Base-by-base conservation (phyloP, 495 filamentous ascomycete species). In the Penicillium longicatenatum region DNA sequence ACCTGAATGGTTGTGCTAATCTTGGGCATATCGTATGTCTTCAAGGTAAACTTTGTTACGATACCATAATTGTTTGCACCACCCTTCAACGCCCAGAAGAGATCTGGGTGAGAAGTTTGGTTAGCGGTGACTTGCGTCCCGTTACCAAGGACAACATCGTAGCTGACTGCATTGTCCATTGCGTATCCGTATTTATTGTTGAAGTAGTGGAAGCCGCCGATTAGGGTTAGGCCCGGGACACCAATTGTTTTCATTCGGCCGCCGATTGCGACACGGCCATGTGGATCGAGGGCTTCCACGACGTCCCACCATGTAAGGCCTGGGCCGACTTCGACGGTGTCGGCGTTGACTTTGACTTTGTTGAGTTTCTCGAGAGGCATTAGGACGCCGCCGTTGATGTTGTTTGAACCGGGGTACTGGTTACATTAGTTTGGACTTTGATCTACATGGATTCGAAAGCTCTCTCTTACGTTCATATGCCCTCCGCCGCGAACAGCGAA, bases 31-130 rank as follows among this genome's bases (percentile, higher is more conserved):
- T 31, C 41, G 52, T 79, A 79, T 0, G 79, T 82, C 24, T 72
- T 61, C 14, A 84, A 60, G 6, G 73, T 68, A 46, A 80, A 83
- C 14, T 70, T 70, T 0, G 79, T 83, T 8, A 86, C 62, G n/a
- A 67, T 60, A 3, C 74, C 77, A 53, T 69, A 79, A 31, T 77
- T 76, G 42, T 74, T 79, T 0, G 64, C 64, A 3, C 76, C 76
- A 12, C 76, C 75, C 47, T 73, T 70, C 17, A 79, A 50, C 1
- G 75, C 71, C 69, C 68, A 71, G 59, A 68, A 75, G 4, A 79
- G 71, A 49, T 76, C 72, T 6, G 47, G 41, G 50, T 75, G 58
- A 0, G 49, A 57, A 5, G 41, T 55, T 30, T 57, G 50, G 14
- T 50, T 68, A 16, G 65, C 73, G 9, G 57, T 62, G 5, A 75